Percentiles rank a stretch among this genome's conserved stretches.
These are phyloP conservation scores for Cucurbita pepo DNA, from an alignment of 306 rosid species.

Conservation along the genomic window DNA sequence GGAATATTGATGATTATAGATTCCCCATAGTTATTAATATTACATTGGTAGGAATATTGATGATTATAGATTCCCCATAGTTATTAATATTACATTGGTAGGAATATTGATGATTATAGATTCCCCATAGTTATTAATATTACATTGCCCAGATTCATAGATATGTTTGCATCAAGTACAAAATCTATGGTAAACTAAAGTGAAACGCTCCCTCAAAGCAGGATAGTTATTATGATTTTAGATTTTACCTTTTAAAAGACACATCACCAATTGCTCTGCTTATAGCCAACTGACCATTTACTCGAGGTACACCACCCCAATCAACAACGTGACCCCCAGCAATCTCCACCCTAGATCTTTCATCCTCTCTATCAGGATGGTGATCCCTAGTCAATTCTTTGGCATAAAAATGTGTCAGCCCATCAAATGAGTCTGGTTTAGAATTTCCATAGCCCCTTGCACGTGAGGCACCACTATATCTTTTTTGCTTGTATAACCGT, in stretches of 20 bases:
- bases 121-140: background rate
- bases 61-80: background rate
- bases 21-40: no score
- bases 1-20: background rate
- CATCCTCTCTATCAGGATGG: slow-evolving; percentile 87
- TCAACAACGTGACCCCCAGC: slow-evolving; percentile 87
- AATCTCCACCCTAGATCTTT: slow-evolving; percentile 72
- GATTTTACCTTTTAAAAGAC: slow-evolving; percentile 56
- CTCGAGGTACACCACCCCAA: slow-evolving; percentile 77
- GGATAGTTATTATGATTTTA: background rate
- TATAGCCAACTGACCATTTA: slow-evolving; percentile 88
- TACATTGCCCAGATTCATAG: background rate
- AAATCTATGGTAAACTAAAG: background rate
- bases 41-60: background rate
- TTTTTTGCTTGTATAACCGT: slow-evolving; percentile 56
- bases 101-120: background rate
- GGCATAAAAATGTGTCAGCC: slow-evolving; percentile 47
- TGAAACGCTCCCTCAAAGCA: background rate
- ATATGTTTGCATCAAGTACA: background rate
- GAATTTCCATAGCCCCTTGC: slow-evolving; percentile 38
- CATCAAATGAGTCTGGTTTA: slow-evolving; percentile 34
- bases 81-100: background rate
- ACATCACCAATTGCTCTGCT: slow-evolving; percentile 84
- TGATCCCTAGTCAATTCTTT: slow-evolving; percentile 92
- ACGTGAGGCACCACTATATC: slow-evolving; percentile 37